These are phyloP conservation scores for Pinus albicaulis DNA, from an alignment of 75 land plant genomes.

Conservation along the genomic window DNA sequence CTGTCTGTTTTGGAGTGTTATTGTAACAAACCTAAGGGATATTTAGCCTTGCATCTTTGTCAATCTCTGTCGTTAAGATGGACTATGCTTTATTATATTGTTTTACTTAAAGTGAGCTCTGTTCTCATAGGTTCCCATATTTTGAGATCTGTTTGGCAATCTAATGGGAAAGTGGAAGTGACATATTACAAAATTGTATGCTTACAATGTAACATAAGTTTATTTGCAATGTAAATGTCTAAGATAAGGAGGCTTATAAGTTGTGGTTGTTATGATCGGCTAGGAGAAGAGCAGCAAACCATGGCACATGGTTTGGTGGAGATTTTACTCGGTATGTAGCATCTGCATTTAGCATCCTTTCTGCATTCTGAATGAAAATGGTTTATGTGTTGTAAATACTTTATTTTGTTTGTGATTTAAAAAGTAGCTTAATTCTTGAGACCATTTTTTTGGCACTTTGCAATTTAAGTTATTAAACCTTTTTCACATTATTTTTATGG, in stretches of 20 bases:
- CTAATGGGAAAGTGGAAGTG: neutral
- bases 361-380: neutral
- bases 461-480: too few species aligned
- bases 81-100: neutral
- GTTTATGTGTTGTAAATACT: neutral
- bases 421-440: neutral
- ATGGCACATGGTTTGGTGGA: slow-evolving; percentile 14
- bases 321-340: slow-evolving; percentile 7
- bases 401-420: neutral
- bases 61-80: too few species aligned
- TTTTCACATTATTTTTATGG: too few species aligned
- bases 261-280: neutral
- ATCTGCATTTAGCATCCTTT: neutral
- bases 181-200: too few species aligned
- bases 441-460: neutral
- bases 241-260: neutral
- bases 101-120: neutral
- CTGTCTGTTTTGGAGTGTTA: too few species aligned
- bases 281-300: slow-evolving; percentile 7
- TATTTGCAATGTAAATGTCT: neutral
- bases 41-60: too few species aligned
- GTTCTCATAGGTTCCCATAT: neutral
- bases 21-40: too few species aligned
- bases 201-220: neutral
- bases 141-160: neutral